Conservation (phyloP, 495 filamentous ascomycete genomes). For the Elaphomyces granulatus region DNA sequence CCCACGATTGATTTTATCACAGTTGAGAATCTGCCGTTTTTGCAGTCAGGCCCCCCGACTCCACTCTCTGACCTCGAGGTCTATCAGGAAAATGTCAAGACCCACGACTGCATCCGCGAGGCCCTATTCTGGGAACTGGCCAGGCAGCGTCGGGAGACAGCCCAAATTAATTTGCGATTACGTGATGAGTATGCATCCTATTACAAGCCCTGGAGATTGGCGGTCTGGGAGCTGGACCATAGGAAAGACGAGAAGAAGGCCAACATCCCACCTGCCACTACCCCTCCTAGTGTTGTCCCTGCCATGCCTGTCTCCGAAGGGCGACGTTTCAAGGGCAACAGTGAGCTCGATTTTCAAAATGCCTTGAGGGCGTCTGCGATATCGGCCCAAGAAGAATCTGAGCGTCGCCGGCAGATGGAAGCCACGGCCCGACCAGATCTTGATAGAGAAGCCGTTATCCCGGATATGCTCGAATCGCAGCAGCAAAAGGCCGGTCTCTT, state of each 20-base stretch:
- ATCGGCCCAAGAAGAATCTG: constrained; percentile 58
- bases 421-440: constrained; percentile 59
- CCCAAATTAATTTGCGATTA: constrained; percentile 26
- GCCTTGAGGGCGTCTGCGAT: constrained; percentile 64
- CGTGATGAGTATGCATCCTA: constrained; percentile 27
- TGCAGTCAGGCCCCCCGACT: constrained; percentile 32
- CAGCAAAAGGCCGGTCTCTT: constrained; percentile 39
- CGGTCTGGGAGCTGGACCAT: constrained; percentile 45
- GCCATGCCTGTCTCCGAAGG: constrained; percentile 30
- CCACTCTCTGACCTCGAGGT: constrained; percentile 37
- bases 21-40: constrained; percentile 34
- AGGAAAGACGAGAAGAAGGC: constrained; percentile 39
- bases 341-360: constrained; percentile 63
- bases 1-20: constrained; percentile 13
- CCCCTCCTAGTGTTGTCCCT: constrained; percentile 22
- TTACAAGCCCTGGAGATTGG: constrained; percentile 36
- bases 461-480: constrained; percentile 52
- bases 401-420: constrained; percentile 48
- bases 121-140: constrained; percentile 23
- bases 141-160: constrained; percentile 27
- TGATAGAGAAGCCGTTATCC: constrained; percentile 73
- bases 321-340: constrained; percentile 48
- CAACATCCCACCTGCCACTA: constrained; percentile 37
- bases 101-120: constrained; percentile 23
- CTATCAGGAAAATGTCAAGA: constrained; percentile 27